Base-by-base conservation (phyloP, 495 filamentous ascomycete genomes). In the Copromyces sp. region DNA sequence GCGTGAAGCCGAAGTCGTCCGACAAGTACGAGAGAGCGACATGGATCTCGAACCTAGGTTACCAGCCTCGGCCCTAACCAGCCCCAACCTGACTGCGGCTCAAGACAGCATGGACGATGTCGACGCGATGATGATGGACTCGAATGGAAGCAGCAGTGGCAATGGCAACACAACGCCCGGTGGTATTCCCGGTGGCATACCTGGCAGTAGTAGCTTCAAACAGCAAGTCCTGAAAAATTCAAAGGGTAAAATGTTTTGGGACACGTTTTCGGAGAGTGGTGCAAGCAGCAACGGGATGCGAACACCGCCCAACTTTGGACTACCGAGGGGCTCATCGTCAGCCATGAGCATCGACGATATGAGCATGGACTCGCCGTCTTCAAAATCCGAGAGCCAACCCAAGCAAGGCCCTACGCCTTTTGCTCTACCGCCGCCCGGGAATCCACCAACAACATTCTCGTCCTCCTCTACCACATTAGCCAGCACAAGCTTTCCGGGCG, bases 1-100 rank as follows among this genome's bases (percentile, higher is more conserved):
- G 71, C 91, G 93, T 45, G 95, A 99, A 84, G 93, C 95, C 14
- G 94, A 98, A 82, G 94, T 98, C 1, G 91, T 98, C 71, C 91
- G 92, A 3, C 96, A 97, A 81, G 94, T 97, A 40, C 92, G 93
- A 20, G 95, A 98, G 80, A 87, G 84, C 74, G 87, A 88, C 74
- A 84, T 87, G 81, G 85, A 87, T 39, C 78, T 87, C 35, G 86
- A 85, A 69, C 81, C 80, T 8, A 77, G 82, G 39, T 73, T 78
- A 17, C 73, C 80, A 17, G 71, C 75, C 3, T 88, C 90, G 17
- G 84, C 88, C 1, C 82, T 85, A 17, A 87, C 86, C 9, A 87
- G 86, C 14, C 87, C 86, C 3, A 85, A 78, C 53, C 73, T 87
- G 5, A 37, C 14, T 17, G 78, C 71, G 32, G 76, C 80, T 17